Evolutionary conservation across 805 yeast species (phyloP).

Genomic region (Sugiyamaella lignohabitans): DNA sequence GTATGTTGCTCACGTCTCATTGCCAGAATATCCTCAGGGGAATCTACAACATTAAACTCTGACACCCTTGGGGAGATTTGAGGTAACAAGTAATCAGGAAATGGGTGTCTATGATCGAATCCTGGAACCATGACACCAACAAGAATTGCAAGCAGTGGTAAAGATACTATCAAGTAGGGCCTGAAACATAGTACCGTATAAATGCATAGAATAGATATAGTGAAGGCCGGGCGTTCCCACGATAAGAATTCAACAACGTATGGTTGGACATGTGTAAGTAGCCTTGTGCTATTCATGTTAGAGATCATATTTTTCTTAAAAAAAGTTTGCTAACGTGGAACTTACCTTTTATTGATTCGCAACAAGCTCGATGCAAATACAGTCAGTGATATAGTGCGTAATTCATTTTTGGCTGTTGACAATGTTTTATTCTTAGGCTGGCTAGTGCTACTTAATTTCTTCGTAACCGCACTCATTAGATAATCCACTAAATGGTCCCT

Average conservation of each 20-base stretch:
- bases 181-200: conserved; percentile 64
- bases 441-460: no score
- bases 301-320: no score
- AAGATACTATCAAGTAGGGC: conserved; percentile 59
- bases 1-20: not conserved
- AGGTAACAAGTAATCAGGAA: conserved; percentile 26
- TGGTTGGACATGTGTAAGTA: conserved; percentile 2
- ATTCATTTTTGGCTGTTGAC: no score
- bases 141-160: conserved; percentile 54
- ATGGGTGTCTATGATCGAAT: conserved; percentile 61
- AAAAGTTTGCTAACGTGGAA: no score
- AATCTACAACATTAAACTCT: conserved; percentile 1
- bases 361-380: conserved; percentile 52
- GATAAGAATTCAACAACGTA: conserved; percentile 40
- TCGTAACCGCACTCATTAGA: conserved; percentile 4
- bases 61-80: conserved; percentile 19
- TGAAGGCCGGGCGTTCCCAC: conserved; percentile 72
- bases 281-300: conserved; percentile 1
- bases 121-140: conserved; percentile 63
- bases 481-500: conserved; percentile 10
- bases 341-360: conserved; percentile 7
- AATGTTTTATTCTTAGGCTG: no score
- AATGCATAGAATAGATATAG: conserved; percentile 50
- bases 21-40: conserved; percentile 1
- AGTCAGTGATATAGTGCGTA: conserved; percentile 53